A percentile compares a stretch with the other conserved stretches of the same genome.
phyloP scores from a whole-genome alignment of 495 filamentous ascomycete genomes.

The Aspergillus sparsus region DNA sequence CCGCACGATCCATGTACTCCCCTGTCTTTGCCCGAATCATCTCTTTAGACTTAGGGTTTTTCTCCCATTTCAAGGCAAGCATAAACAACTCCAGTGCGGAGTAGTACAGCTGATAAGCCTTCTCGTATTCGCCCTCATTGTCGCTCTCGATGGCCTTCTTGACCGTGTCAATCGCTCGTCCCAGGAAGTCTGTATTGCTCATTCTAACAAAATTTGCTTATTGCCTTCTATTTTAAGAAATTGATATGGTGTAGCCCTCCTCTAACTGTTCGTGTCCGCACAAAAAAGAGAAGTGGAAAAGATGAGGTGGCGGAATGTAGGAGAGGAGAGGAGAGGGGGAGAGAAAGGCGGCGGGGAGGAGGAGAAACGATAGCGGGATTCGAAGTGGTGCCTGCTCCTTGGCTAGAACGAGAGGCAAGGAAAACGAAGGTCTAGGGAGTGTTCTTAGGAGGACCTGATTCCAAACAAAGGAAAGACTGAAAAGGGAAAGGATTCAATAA shows the following conservation, averaged over 20 bases:
- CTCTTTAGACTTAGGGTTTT: slow-evolving; percentile 92
- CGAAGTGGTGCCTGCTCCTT: slow-evolving; percentile 9
- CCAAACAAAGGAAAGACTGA: too few species aligned
- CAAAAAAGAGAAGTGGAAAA: too few species aligned
- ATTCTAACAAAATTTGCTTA: slow-evolving; percentile 50
- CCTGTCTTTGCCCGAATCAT: slow-evolving; percentile 91
- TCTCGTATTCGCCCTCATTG: slow-evolving; percentile 92
- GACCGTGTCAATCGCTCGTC: slow-evolving; percentile 90
- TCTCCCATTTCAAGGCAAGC: slow-evolving; percentile 97
- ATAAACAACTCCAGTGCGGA: slow-evolving; percentile 92
- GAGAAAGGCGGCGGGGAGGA: slow-evolving; percentile 13
- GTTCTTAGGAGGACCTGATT: too few species aligned
- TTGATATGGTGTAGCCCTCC: not conserved
- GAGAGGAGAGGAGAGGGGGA: not conserved
- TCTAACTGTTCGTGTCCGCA: not conserved
- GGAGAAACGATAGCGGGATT: slow-evolving; percentile 21
- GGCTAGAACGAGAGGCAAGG: slow-evolving; percentile 26
- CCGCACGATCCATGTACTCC: slow-evolving; percentile 97
- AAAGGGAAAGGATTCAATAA: too few species aligned
- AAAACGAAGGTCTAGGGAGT: slow-evolving; percentile 1
- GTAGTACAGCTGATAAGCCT: slow-evolving; percentile 94
- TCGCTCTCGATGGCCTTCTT: slow-evolving; percentile 97
- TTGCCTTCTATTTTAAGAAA: too few species aligned
- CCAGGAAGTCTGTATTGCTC: slow-evolving; percentile 97
- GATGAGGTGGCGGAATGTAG: too few species aligned